A percentile compares a stretch with the other conserved stretches of the same genome.
phyloP scores from a whole-genome alignment of 257 asterid species.

The Anisodus tanguticus region DNA sequence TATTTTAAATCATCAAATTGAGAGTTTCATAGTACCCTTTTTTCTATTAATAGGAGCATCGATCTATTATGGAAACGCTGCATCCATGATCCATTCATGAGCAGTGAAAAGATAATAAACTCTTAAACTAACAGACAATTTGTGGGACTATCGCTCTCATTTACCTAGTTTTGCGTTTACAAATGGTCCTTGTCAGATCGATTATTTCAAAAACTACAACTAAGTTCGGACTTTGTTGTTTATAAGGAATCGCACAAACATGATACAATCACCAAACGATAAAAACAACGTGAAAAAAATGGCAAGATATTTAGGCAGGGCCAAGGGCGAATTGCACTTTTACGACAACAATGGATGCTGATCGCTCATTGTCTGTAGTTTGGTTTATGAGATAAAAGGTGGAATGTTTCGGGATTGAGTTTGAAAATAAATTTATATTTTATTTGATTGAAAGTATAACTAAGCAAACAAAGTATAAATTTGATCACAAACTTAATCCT shows the following conservation, averaged over 20 bases:
- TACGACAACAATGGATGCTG: neutral
- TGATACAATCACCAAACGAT: neutral
- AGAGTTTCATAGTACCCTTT: neutral
- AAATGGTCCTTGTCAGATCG: neutral
- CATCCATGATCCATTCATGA: too few relatives aligned
- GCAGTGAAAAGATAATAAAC: too few relatives aligned
- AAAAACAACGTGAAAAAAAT: neutral
- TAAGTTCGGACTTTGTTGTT: neutral
- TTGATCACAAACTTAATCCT: too few relatives aligned
- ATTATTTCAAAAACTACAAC: neutral
- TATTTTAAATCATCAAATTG: neutral
- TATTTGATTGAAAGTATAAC: too few relatives aligned
- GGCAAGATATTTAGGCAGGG: neutral
- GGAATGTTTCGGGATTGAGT: too few relatives aligned
- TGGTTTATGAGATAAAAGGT: too few relatives aligned
- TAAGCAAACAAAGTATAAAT: too few relatives aligned
- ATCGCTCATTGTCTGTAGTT: too few relatives aligned
- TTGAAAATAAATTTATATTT: too few relatives aligned
- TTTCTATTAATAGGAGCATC: neutral
- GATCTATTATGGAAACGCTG: too few relatives aligned
- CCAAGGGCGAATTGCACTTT: neutral
- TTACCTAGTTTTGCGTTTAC: neutral
- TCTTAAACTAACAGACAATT: neutral
- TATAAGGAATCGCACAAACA: neutral
- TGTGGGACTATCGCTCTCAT: neutral